Conservation (phyloP, 2,329 filamentous ascomycete genomes). For the Alternaria rosae region DNA sequence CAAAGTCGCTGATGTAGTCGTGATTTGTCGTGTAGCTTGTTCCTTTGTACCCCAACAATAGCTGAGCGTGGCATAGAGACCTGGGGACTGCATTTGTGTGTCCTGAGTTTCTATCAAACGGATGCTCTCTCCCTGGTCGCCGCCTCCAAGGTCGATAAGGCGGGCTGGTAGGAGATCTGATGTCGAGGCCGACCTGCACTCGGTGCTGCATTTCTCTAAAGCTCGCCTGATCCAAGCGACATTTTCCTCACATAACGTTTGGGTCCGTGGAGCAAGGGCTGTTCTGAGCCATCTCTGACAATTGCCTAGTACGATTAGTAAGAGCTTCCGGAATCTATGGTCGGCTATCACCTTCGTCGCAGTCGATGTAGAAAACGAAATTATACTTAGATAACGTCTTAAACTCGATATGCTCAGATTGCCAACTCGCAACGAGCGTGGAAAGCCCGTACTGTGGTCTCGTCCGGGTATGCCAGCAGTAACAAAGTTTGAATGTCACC, state of each 20-base stretch:
- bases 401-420: no score
- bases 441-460: no score
- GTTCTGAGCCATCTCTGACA: not conserved
- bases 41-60: not conserved
- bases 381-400: no score
- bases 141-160: not conserved
- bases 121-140: not conserved
- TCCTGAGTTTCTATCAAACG: not conserved
- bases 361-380: not conserved
- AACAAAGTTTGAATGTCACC: rapidly evolving
- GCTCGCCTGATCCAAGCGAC: not conserved
- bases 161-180: not conserved
- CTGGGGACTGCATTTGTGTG: not conserved
- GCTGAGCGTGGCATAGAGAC: not conserved
- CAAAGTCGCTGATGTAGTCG: not conserved
- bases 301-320: not conserved
- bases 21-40: not conserved
- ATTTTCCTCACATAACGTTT: not conserved
- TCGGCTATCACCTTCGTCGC: not conserved
- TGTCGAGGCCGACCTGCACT: not conserved
- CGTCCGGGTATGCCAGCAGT: no score
- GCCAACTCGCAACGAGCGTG: no score
- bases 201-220: not conserved
- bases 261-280: rapidly evolving
- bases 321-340: not conserved